phyloP scores from a whole-genome alignment of 2,329 filamentous ascomycete genomes.

The Cordyceps javanica region DNA sequence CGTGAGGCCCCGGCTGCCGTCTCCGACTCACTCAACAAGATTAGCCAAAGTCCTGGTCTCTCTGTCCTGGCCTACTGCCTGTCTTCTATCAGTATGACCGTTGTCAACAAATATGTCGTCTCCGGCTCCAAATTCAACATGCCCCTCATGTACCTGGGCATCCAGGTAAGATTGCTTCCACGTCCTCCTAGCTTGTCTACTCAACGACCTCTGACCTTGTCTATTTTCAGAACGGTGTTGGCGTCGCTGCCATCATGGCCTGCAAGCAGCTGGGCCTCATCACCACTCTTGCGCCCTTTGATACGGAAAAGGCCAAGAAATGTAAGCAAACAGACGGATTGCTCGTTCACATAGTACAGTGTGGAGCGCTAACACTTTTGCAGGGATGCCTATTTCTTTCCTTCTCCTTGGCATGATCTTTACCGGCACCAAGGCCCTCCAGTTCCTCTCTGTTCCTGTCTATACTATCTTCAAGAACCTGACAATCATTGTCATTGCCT shows the following conservation, averaged over 20 bases:
- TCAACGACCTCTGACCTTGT: constrained; percentile 14
- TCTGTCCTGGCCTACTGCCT: constrained; percentile 81
- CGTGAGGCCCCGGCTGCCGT: constrained; percentile 5
- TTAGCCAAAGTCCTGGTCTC: constrained; percentile 27
- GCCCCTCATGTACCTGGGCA: constrained; percentile 80
- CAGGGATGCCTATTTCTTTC: constrained; percentile 86
- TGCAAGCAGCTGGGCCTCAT: constrained; percentile 75
- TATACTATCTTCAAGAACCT: constrained; percentile 98
- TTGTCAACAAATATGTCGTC: constrained; percentile 95
- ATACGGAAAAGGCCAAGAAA: constrained; percentile 76
- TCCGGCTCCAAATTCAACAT: constrained; percentile 82
- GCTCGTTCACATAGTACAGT: background rate
- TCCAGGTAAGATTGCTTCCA: constrained; percentile 60
- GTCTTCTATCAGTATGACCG: constrained; percentile 89
- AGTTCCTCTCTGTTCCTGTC: constrained; percentile 86
- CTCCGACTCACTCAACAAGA: constrained; percentile 11
- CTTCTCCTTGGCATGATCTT: constrained; percentile 96
- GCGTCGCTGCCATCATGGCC: constrained; percentile 69
- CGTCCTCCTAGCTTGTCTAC: background rate
- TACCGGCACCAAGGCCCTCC: constrained; percentile 82
- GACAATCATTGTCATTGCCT: constrained; percentile 91
- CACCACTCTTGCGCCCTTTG: constrained; percentile 70
- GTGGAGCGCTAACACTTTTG: background rate
- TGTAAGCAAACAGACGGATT: constrained; percentile 48
- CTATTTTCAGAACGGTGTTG: constrained; percentile 65